These are phyloP conservation scores for Podospora pseudopauciseta DNA, from an alignment of 495 filamentous ascomycete species.

Conservation along the genomic window DNA sequence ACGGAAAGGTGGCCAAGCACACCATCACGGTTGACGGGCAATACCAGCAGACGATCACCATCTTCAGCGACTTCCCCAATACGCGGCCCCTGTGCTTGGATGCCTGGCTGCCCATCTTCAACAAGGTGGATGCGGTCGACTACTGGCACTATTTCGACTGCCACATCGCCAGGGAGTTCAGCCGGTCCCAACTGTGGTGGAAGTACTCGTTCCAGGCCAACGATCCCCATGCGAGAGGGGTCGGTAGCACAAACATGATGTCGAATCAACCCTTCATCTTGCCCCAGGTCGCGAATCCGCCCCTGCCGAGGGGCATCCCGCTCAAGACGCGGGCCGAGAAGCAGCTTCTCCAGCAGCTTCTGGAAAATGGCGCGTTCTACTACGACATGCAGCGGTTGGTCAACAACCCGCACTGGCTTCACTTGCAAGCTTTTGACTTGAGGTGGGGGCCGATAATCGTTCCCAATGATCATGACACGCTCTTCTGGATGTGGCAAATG, in stretches of 20 bases:
- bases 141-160: no score
- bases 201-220: background rate
- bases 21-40: background rate
- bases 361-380: background rate
- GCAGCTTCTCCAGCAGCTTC: background rate
- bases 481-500: background rate
- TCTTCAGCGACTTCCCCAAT: background rate
- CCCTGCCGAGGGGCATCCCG: background rate
- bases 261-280: no score
- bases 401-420: no score
- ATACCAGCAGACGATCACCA: background rate
- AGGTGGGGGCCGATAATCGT: no score
- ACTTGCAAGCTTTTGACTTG: no score
- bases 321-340: background rate
- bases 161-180: background rate
- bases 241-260: no score
- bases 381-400: background rate
- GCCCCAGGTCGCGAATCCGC: no score
- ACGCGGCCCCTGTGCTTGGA: background rate
- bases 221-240: background rate
- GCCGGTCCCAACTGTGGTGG: background rate
- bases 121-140: background rate
- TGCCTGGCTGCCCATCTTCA: background rate
- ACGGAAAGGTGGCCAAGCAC: background rate
- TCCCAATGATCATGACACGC: background rate